Evolutionary conservation across 495 filamentous ascomycete species (phyloP).

Genomic region (Penicillium paxilli): DNA sequence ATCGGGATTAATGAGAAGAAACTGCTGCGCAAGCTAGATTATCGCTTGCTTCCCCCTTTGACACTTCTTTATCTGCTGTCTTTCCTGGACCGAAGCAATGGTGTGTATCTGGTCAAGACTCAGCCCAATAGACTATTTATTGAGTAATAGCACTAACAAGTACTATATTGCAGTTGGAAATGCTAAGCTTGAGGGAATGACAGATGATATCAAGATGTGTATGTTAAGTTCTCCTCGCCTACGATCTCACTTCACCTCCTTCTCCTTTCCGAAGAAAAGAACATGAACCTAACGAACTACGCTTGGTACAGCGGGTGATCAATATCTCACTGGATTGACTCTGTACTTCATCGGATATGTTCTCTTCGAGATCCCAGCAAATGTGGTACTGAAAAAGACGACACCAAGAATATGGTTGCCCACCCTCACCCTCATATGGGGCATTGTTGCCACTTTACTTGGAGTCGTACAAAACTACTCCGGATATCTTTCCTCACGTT

Average conservation of each 20-base stretch:
- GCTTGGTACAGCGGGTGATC: conserved; percentile 55
- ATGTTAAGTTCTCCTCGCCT: no score
- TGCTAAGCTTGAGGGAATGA: conserved; percentile 62
- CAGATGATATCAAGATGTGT: conserved; percentile 63
- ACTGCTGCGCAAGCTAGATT: conserved; percentile 66
- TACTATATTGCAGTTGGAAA: conserved; percentile 47
- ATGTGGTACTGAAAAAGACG: conserved; percentile 70
- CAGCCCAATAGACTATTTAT: no score
- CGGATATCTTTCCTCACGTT: conserved; percentile 61
- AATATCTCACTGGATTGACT: conserved; percentile 71
- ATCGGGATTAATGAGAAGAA: conserved; percentile 57
- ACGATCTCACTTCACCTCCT: no score
- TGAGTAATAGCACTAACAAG: conserved; percentile 17
- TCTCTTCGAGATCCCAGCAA: conserved; percentile 69
- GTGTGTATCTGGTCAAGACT: no score
- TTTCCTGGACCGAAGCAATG: conserved; percentile 76
- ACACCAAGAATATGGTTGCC: conserved; percentile 64
- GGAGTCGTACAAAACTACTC: conserved; percentile 66
- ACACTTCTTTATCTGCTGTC: conserved; percentile 70
- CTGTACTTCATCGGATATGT: conserved; percentile 80
- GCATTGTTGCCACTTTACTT: conserved; percentile 68
- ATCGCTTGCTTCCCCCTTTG: conserved; percentile 62
- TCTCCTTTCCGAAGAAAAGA: not conserved
- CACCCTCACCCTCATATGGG: conserved; percentile 56
- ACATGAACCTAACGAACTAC: not conserved